Evolutionary conservation across 23 red algal species (phyloP).

Genomic region (Agarophyton chilense): DNA sequence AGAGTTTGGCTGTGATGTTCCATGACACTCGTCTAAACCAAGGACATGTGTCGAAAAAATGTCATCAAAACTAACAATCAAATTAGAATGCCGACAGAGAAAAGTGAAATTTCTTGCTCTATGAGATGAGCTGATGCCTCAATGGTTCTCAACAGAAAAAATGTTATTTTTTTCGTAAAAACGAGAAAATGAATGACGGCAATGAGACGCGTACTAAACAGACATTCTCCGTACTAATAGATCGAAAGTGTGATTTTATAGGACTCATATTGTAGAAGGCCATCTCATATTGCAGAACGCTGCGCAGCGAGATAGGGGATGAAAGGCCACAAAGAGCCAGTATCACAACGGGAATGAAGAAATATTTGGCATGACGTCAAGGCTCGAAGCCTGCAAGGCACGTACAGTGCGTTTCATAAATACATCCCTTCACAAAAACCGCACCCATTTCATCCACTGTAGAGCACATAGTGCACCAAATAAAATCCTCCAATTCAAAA

Average conservation of each 20-base stretch:
- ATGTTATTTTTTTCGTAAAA: conserved; percentile 71
- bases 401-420: too few species aligned
- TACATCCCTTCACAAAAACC: too few species aligned
- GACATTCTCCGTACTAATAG: conserved; percentile 70
- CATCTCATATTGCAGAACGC: conserved; percentile 17
- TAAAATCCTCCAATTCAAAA: too few species aligned
- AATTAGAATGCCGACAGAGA: conserved; percentile 65
- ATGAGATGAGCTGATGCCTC: conserved; percentile 9
- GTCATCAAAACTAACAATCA: conserved; percentile 70
- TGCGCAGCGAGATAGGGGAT: conserved; percentile 15
- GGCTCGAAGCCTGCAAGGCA: conserved; percentile 40
- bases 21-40: conserved; percentile 10
- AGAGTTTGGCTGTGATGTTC: conserved; percentile 48
- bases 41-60: conserved; percentile 53
- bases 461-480: too few species aligned
- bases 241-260: conserved; percentile 65
- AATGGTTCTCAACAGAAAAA: conserved; percentile 59
- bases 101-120: conserved; percentile 31
- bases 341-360: conserved; percentile 65
- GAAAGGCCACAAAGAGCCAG: conserved; percentile 32
- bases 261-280: conserved; percentile 21
- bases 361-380: conserved; percentile 62
- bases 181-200: conserved; percentile 63
- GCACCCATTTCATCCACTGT: too few species aligned
- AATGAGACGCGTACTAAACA: conserved; percentile 50